phyloP scores from a whole-genome alignment of 2,329 filamentous ascomycete species.

The Rugonectria rugulosa region DNA sequence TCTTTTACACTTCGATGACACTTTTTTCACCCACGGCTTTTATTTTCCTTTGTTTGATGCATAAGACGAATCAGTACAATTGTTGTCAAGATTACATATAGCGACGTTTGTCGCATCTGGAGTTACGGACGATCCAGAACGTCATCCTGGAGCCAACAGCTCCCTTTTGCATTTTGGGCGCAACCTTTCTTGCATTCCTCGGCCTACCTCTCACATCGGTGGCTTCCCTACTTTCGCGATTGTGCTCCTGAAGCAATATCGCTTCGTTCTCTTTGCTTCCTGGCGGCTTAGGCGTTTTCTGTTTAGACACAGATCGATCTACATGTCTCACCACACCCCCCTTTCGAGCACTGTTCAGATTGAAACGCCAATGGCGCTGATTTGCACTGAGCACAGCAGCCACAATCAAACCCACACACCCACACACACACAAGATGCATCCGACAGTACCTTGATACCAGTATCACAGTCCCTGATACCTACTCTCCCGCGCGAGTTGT shows the following conservation, averaged over 20 bases:
- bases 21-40: conserved; percentile 21
- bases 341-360: conserved; percentile 18
- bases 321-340: conserved; percentile 30
- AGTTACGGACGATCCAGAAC: conserved; percentile 27
- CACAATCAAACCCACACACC: conserved; percentile 21
- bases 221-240: conserved; percentile 28
- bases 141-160: conserved; percentile 21
- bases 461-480: conserved; percentile 36
- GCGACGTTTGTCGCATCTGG: conserved; percentile 26
- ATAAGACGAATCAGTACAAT: conserved; percentile 30
- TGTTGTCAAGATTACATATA: conserved; percentile 29
- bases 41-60: conserved; percentile 32
- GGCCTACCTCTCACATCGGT: conserved; percentile 26
- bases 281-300: conserved; percentile 29
- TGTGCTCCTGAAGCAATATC: conserved; percentile 34
- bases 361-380: conserved; percentile 17
- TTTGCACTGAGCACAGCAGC: conserved; percentile 21
- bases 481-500: conserved; percentile 31
- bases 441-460: conserved; percentile 37
- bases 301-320: conserved; percentile 30
- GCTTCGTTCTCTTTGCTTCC: conserved; percentile 18
- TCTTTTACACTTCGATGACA: conserved; percentile 30
- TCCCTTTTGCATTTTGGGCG: conserved; percentile 34
- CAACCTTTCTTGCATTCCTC: conserved; percentile 30
- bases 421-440: conserved; percentile 23